Evolutionary conservation across 441 rosid genomes (phyloP), one percentile per base, ranked within the genome.

Genomic region (Gossypium laxum): DNA sequence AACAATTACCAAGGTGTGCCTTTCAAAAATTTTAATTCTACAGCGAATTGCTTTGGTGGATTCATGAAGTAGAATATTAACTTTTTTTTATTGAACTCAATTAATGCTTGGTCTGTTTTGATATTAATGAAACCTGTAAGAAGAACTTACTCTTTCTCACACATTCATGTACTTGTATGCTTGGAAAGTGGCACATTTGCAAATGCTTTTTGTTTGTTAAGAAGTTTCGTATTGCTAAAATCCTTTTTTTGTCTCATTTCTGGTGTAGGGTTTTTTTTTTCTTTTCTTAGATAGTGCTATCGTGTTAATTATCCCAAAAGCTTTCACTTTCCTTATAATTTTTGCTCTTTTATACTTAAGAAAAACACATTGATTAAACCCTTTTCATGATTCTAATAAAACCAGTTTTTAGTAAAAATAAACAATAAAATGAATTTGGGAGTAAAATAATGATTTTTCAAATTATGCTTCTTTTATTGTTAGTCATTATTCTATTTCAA

Each of bases 1-100:
- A 28, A 90, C 88, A 60, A 85, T 88, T 74, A 87, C 93, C 2
- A 93, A 90, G 96, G 98, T 90, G 68, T 17, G 18, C 12, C 67
- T 61, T 58, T 12, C 55, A 4, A 1, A 76, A n/a, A 21, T 18
- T 5, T 47, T 60, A 0, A 21, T 70, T 38, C 65, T 38, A 41
- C n/a, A 11, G 3, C 38, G 21, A 28, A 38, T 26, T 58, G 7
- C 41, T 5, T 58, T 5, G 63, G 10, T 28, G 41, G 41, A 67
- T 56, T 34, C 17, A 7, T 70, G 10, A 15, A 73, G 18, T 63
- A 65, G 54, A 32, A 21, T 51, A 3, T 28, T 58, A 58, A 66
- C 26, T 24, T 66, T 12, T 28, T 19, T 50, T 4, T 19, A 51
- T 45, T 50, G 32, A 72, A 38, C 50, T 17, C 19, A 28, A 24